Evolutionary conservation across 768 basidiomycete species (phyloP).

Genomic region (Lanmaoa pseudosensibilis): DNA sequence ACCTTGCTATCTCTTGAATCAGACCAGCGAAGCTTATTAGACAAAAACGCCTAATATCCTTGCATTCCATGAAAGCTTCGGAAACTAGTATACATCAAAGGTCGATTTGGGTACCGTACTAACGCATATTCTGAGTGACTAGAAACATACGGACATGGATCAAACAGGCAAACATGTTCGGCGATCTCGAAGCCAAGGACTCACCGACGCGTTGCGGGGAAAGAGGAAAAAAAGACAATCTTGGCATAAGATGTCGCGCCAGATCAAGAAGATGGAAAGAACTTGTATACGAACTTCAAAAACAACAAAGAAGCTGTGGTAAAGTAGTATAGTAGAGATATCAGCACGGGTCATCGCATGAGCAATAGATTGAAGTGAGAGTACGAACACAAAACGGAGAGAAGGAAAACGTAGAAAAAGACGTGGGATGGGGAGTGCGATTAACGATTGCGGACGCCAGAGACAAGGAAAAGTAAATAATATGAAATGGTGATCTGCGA

Average conservation of each 20-base stretch:
- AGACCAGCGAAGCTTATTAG: neutral
- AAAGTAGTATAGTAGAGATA: conserved; percentile 37
- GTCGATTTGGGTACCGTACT: conserved; percentile 15
- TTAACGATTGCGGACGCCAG: conserved; percentile 30
- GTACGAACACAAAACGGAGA: conserved; percentile 18
- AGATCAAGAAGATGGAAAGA: conserved; percentile 1
- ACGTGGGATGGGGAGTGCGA: conserved; percentile 27
- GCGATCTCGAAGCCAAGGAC: conserved; percentile 2
- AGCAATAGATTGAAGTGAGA: conserved; percentile 30
- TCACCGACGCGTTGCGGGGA: neutral
- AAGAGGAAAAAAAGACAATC: conserved; percentile 2
- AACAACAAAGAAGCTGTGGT: conserved; percentile 22
- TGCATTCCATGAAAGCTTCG: conserved; percentile 5
- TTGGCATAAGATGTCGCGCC: conserved; percentile 12
- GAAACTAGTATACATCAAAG: conserved; percentile 29
- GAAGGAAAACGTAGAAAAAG: conserved; percentile 16
- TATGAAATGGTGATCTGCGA: conserved; percentile 29
- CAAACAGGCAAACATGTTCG: conserved; percentile 1
- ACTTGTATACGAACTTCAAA: conserved; percentile 22
- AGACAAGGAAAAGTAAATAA: conserved; percentile 29
- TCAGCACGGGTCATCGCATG: conserved; percentile 30
- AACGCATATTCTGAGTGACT: conserved; percentile 18
- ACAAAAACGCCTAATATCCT: neutral
- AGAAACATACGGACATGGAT: conserved; percentile 13
- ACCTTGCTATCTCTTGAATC: neutral